Evolutionary conservation across 345 rosid species (phyloP).

Genomic region (Brassica incana): DNA sequence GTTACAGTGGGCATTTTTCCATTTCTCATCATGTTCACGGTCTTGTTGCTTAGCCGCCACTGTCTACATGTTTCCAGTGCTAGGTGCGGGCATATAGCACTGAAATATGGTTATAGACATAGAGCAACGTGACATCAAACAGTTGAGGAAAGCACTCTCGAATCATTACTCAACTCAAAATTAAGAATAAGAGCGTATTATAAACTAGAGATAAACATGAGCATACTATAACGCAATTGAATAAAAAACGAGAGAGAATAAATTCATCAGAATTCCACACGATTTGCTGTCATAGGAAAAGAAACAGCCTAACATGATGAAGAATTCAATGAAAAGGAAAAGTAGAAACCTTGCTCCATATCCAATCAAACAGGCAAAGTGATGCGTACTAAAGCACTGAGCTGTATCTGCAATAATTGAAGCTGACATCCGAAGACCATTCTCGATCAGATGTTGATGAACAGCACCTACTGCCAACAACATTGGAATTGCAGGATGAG

Average conservation of each 20-base stretch:
- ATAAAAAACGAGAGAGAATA: constrained; percentile 10
- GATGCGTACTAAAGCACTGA: constrained; percentile 99
- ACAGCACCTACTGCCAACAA: constrained; percentile 98
- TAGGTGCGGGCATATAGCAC: constrained; percentile 95
- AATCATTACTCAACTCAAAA: neutral
- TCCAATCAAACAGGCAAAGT: constrained; percentile 96
- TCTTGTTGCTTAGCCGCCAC: constrained; percentile 94
- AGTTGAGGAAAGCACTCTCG: constrained; percentile 18
- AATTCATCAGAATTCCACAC: neutral
- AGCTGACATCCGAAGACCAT: constrained; percentile 93
- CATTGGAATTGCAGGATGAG: constrained; percentile 91
- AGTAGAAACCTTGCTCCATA: constrained; percentile 88
- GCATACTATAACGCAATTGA: neutral
- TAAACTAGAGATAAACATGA: constrained; percentile 12
- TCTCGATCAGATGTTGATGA: constrained; percentile 98
- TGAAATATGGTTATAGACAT: constrained; percentile 39
- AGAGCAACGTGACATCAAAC: neutral
- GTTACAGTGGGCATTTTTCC: constrained; percentile 99
- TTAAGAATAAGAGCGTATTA: constrained; percentile 4
- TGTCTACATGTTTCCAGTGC: constrained; percentile 97
- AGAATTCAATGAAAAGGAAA: constrained; percentile 22
- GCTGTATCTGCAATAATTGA: constrained; percentile 94
- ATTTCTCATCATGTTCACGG: constrained; percentile 94
- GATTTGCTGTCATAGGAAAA: constrained; percentile 20
- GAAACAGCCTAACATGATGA: constrained; percentile 4